A percentile compares a stretch with the other conserved stretches of the same genome.
Evolutionary conservation across 164 flowering plant genomes (phyloP).

Genomic region (Magnolia changhungtana): DNA sequence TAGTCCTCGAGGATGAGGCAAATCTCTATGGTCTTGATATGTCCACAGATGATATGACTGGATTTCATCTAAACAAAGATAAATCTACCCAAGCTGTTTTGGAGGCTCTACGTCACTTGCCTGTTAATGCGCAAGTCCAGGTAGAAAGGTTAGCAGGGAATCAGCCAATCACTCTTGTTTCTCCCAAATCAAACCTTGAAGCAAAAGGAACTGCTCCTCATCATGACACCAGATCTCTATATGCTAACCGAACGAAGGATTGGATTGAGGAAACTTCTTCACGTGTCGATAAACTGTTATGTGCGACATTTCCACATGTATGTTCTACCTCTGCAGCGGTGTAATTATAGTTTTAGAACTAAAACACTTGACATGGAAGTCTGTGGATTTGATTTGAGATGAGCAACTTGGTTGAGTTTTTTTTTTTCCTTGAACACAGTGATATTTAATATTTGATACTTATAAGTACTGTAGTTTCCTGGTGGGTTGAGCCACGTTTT

Average conservation of each 20-base stretch:
- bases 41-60: constrained; percentile 18
- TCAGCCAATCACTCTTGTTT: constrained; percentile 15
- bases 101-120: constrained; percentile 66
- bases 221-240: constrained; percentile 32
- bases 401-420: not conserved
- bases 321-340: constrained; percentile 12
- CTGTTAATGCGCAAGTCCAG: constrained; percentile 26
- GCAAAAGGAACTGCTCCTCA: constrained; percentile 18
- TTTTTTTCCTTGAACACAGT: not conserved
- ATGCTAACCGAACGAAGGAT: constrained; percentile 69
- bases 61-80: constrained; percentile 15
- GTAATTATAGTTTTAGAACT: not conserved
- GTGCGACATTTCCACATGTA: constrained; percentile 81
- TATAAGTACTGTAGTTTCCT: not conserved
- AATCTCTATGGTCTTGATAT: constrained; percentile 35
- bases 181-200: constrained; percentile 12
- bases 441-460: not conserved
- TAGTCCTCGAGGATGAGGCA: constrained; percentile 70
- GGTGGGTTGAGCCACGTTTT: not conserved
- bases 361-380: not conserved
- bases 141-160: constrained; percentile 16
- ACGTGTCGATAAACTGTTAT: constrained; percentile 65
- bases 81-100: constrained; percentile 42
- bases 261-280: constrained; percentile 73
- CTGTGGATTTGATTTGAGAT: not conserved